Base-by-base conservation (phyloP, 2,329 filamentous ascomycete genomes). In the Metarhizium rileyi region DNA sequence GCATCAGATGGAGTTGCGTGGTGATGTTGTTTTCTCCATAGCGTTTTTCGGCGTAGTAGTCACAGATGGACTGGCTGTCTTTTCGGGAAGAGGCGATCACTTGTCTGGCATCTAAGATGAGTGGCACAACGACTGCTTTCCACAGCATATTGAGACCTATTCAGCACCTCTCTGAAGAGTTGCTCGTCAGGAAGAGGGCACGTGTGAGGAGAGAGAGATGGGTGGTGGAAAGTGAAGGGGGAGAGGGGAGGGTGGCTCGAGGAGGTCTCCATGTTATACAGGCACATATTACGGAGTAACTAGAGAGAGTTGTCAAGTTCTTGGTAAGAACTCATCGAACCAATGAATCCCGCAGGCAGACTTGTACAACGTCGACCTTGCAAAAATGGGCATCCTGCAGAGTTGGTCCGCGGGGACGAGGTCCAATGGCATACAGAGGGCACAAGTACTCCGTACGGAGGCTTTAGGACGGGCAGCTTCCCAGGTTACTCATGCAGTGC, bases 1-100 rank as follows among this genome's bases (percentile, higher is more conserved):
- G 53, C 51, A 65, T 59, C 40, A 65, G 53, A 28, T 50, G 55
- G 26, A 56, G 47, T 42, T 64, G 63, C 12, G 58, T 62, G 1
- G 53, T 54, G 7, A 44, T 56, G 40, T 56, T 60, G 44, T 54
- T 62, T 10, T 49, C 51, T 4, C 61, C 61, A 47, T 55, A 65
- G 5, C 44, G 48, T 10, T 50, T 38, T 5, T 54, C 46, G 3
- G 63, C 59, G 46, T 65, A 65, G 46, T 61, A 65, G 48, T 65
- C 63, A 49, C 63, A 65, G 23, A 64, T 59, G 30, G 59, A 57
- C 23, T 48, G 49, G 25, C 33, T 42, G 26, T 48, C 44, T 28
- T 35, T 23, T 8, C 44, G 44, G 16, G 47, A 44, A 22, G 14
- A 18, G 16, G 38, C 50, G 33, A 42, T 14, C 4, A 5, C 22